Percentiles rank a stretch among this genome's conserved stretches.
Evolutionary conservation across 2,329 filamentous ascomycete genomes (phyloP).

Genomic region (Pleurostoma richardsiae): DNA sequence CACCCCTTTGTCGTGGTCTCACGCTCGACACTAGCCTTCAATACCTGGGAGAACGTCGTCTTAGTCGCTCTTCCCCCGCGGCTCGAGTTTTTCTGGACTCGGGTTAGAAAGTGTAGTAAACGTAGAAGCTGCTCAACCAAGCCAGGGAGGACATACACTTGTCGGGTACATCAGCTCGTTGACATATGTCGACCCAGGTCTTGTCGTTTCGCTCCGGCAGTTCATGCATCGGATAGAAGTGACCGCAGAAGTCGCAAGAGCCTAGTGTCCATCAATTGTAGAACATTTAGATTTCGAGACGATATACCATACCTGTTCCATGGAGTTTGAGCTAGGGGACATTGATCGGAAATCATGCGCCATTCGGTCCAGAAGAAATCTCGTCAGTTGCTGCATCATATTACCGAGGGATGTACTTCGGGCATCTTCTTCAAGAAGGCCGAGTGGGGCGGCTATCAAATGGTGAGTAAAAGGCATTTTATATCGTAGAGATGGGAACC

Average conservation of each 20-base stretch:
- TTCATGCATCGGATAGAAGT: slow-evolving; percentile 78
- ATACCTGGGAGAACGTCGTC: slow-evolving; percentile 77
- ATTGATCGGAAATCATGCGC: slow-evolving; percentile 70
- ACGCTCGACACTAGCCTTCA: slow-evolving; percentile 89
- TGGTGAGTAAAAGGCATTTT: neutral
- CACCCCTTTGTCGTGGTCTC: slow-evolving; percentile 87
- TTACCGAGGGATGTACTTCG: slow-evolving; percentile 67
- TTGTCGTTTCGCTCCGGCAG: slow-evolving; percentile 80
- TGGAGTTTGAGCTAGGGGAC: slow-evolving; percentile 51
- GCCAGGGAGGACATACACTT: slow-evolving; percentile 31
- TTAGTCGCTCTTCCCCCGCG: slow-evolving; percentile 47
- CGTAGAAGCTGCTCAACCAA: neutral
- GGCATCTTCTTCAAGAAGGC: slow-evolving; percentile 79
- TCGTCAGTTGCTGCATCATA: slow-evolving; percentile 81
- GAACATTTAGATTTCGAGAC: neutral
- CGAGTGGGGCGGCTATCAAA: slow-evolving; percentile 59
- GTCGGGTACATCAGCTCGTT: slow-evolving; percentile 82
- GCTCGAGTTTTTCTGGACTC: slow-evolving; percentile 35
- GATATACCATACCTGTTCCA: slow-evolving; percentile 60
- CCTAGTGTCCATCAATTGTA: no score
- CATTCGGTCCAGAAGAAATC: slow-evolving; percentile 81
- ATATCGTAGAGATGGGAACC: slow-evolving; percentile 27
- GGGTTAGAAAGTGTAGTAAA: neutral
- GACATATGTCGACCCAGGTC: slow-evolving; percentile 72
- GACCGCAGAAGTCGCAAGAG: slow-evolving; percentile 65